phyloP scores from a whole-genome alignment of 345 rosid species.

The Brassica nigra region DNA sequence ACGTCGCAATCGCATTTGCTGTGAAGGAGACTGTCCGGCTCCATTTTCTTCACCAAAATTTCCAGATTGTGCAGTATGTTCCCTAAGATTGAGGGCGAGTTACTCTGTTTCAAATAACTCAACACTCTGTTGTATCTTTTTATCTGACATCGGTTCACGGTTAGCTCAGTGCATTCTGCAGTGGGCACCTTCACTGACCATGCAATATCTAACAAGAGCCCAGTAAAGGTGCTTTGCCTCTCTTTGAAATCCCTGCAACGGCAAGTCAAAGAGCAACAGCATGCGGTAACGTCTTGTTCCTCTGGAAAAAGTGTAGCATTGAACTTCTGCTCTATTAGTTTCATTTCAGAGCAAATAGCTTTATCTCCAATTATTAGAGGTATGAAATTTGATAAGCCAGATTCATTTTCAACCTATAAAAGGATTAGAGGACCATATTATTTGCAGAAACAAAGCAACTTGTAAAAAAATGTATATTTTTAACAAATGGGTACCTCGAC shows the following conservation, averaged over 20 bases:
- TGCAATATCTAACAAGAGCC: slow-evolving; percentile 74
- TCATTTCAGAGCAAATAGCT: slow-evolving; percentile 79
- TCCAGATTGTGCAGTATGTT: slow-evolving; percentile 59
- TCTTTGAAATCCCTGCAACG: slow-evolving; percentile 48
- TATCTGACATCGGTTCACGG: slow-evolving; percentile 56
- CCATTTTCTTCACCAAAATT: slow-evolving; percentile 44
- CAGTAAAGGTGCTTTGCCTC: slow-evolving; percentile 58
- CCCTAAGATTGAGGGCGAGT: slow-evolving; percentile 57
- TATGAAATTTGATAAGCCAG: slow-evolving; percentile 88
- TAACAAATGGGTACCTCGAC: slow-evolving; percentile 58
- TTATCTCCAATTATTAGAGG: slow-evolving; percentile 73
- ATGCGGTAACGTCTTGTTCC: slow-evolving; percentile 38
- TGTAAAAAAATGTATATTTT: slow-evolving; percentile 4
- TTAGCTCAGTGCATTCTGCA: slow-evolving; percentile 49
- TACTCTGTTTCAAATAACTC: slow-evolving; percentile 56
- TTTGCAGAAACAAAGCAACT: background rate
- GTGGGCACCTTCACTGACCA: slow-evolving; percentile 80
- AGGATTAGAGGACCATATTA: slow-evolving; percentile 13
- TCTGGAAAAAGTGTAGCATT: slow-evolving; percentile 46
- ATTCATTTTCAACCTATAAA: slow-evolving; percentile 83
- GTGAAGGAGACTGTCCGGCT: slow-evolving; percentile 32
- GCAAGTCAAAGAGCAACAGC: slow-evolving; percentile 34
- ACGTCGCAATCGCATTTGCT: slow-evolving; percentile 48
- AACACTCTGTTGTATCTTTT: slow-evolving; percentile 62
- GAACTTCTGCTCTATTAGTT: slow-evolving; percentile 60